Percentiles rank a stretch among this genome's conserved stretches.
Evolutionary conservation across 495 filamentous ascomycete genomes (phyloP).

Genomic region (Talaromyces borbonicus): DNA sequence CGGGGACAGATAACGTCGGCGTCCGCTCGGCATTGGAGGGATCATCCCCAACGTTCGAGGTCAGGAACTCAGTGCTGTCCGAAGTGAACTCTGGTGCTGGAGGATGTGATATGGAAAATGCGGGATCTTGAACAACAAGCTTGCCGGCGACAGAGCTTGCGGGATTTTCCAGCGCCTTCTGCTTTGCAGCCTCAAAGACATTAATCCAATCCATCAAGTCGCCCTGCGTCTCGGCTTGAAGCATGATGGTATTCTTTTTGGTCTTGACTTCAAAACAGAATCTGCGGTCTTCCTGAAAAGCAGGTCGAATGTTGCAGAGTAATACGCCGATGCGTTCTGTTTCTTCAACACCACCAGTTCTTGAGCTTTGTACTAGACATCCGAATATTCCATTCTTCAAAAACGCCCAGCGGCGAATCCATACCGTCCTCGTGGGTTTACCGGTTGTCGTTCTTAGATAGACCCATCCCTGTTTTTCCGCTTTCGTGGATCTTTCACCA

Average conservation of each 20-base stretch:
- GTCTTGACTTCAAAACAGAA: constrained; percentile 99
- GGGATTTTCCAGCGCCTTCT: constrained; percentile 74
- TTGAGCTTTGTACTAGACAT: constrained; percentile 78
- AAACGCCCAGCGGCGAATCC: constrained; percentile 91
- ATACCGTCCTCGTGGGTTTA: constrained; percentile 77
- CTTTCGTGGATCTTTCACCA: constrained; percentile 27
- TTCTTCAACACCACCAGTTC: constrained; percentile 82
- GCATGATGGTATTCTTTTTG: constrained; percentile 77
- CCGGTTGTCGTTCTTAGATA: constrained; percentile 73
- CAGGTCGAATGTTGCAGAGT: constrained; percentile 83
- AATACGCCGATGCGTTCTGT: constrained; percentile 93
- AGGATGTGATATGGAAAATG: constrained; percentile 85
- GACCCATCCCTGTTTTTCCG: constrained; percentile 93
- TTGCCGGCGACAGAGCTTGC: constrained; percentile 52
- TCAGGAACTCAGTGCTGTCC: constrained; percentile 58
- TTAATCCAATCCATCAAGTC: constrained; percentile 88
- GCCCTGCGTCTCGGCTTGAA: constrained; percentile 87
- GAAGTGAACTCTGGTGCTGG: constrained; percentile 83
- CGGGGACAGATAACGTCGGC: constrained; percentile 57
- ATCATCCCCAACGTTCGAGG: constrained; percentile 48
- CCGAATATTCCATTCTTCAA: constrained; percentile 93
- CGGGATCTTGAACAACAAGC: constrained; percentile 55
- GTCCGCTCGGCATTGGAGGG: constrained; percentile 44
- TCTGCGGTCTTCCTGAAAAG: constrained; percentile 82
- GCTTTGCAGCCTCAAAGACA: constrained; percentile 87